phyloP scores from a whole-genome alignment of 2,329 filamentous ascomycete genomes.

The Metarhizium brunneum region DNA sequence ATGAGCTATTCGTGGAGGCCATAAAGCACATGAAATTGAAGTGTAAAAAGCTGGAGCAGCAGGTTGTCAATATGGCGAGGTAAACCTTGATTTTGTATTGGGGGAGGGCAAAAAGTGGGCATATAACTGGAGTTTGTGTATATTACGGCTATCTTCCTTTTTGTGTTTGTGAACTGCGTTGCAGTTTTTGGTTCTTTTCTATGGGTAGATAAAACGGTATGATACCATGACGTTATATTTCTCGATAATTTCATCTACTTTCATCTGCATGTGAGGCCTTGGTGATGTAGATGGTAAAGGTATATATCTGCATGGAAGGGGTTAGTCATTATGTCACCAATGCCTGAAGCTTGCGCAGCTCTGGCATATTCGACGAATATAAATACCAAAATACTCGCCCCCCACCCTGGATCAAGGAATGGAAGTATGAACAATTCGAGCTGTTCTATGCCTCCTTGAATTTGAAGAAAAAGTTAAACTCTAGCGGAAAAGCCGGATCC shows the following conservation, averaged over 20 bases:
- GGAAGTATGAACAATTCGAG: not conserved
- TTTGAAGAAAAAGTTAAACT: constrained; percentile 48
- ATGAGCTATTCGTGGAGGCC: constrained; percentile 85
- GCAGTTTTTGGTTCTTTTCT: not conserved
- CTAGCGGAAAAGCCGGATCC: constrained; percentile 77
- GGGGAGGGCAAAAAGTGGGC: not conserved
- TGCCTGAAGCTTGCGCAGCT: not conserved
- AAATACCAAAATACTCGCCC: not conserved
- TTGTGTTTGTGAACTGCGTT: constrained; percentile 3
- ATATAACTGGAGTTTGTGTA: constrained; percentile 4
- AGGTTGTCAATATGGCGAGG: constrained; percentile 56
- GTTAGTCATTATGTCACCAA: not conserved
- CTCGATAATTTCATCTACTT: not conserved
- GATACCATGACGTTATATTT: constrained; percentile 20
- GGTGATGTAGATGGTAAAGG: not conserved
- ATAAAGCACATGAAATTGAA: constrained; percentile 80
- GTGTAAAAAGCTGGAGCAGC: constrained; percentile 63
- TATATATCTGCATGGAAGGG: not conserved
- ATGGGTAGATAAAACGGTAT: constrained; percentile 20
- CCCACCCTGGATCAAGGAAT: not conserved
- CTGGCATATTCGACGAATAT: not conserved
- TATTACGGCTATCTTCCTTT: constrained; percentile 8
- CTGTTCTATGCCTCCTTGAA: constrained; percentile 26
- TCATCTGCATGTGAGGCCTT: too few species aligned
- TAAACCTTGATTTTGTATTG: constrained; percentile 16